Conservation (phyloP, 2,329 filamentous ascomycete genomes). For the Sclerotinia glacialis region DNA sequence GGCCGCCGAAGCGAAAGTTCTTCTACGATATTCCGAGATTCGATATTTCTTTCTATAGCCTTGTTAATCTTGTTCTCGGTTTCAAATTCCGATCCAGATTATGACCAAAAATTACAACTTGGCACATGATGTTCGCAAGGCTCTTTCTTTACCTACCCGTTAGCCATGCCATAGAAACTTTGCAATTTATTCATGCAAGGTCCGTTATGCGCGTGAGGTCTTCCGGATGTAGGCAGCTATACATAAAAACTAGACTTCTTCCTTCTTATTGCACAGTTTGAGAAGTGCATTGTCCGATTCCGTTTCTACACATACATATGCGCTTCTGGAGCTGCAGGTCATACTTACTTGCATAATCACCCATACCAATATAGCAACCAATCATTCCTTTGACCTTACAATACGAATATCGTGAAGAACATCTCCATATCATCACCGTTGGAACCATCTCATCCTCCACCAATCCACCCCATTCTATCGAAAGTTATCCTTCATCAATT, state of each 20-base stretch:
- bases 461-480: neutral
- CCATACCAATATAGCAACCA: neutral
- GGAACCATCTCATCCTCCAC: neutral
- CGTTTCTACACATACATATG: neutral
- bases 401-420: neutral
- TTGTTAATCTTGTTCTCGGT: neutral
- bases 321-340: neutral
- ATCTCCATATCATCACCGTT: neutral
- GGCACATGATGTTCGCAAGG: slow-evolving; percentile 10
- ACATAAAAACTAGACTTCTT: slow-evolving; percentile 11
- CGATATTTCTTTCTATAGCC: neutral
- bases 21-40: neutral
- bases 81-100: neutral
- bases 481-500: neutral
- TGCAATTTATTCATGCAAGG: neutral
- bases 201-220: neutral
- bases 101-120: neutral
- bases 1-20: neutral
- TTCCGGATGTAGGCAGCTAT: neutral
- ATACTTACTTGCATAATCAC: slow-evolving; percentile 8
- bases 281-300: slow-evolving; percentile 8
- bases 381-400: neutral
- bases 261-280: neutral
- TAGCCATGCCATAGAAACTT: neutral
- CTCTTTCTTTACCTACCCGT: neutral